Base-by-base conservation (phyloP, 1,284 basidiomycete species). In the Cutaneotrichosporon arboriforme region DNA sequence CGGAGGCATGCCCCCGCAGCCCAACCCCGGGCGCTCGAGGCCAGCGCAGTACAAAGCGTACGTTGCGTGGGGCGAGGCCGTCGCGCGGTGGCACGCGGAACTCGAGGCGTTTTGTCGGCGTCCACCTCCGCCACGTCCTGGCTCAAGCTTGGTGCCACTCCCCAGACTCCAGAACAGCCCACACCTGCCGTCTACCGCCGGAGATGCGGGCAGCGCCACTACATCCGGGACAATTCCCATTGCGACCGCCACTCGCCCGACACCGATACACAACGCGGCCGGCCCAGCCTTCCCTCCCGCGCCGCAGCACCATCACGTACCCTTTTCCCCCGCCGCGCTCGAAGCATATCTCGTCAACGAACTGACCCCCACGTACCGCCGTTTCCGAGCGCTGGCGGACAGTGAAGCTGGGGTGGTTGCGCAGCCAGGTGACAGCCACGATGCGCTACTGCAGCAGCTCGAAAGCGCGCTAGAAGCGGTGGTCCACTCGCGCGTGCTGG, bases 261-360 rank as follows among this genome's bases (percentile, higher is more conserved):
- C n/a, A 23, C 41, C 23, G 41, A 26, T n/a, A 23, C 23, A 14
- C 14, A 42, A 26, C 38, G 17, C 20, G 38, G n/a, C 8, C 14
- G 15, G 12, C 7, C 26, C 5, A 10, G 3, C 22, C 23, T 3
- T 43, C n/a, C n/a, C 38, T 4, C 38, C 14, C 9, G 4, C 38
- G 15, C 17, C 14, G 18, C 17, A 8, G n/a, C 5, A 15, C 17
- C 36, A 38, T 10, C 10, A 5, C 8, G 14, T 5, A 18, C 38
- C 38, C 9, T 8, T 39, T 18, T 17, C 33, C 15, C 43, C 43
- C 5, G 20, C 9, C 8, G 12, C 43, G 12, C 43, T 45, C 4
- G 17, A 45, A 31, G 43, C 43, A 1, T 45, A 35, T 31, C 43
- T 45, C 4, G 43, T 45, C 43, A 45, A 45, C 33, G 43, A 45